phyloP scores from a whole-genome alignment of 371 early-diverging fungal genomes.

The Mucor plumbeus region DNA sequence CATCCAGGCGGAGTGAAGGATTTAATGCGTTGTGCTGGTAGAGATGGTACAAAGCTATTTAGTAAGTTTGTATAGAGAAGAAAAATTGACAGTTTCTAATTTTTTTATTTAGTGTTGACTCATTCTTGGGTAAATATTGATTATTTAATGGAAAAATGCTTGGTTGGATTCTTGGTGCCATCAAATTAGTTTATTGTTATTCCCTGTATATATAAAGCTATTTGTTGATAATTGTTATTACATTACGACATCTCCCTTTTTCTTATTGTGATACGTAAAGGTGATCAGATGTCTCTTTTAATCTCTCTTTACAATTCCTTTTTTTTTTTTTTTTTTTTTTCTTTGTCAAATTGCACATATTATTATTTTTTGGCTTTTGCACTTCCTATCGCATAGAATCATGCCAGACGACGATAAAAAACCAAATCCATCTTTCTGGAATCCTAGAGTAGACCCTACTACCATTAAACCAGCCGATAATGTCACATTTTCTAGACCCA shows the following conservation, averaged over 20 bases:
- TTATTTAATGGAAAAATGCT: slow-evolving; percentile 79
- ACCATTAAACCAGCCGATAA: slow-evolving; percentile 4
- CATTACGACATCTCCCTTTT: slow-evolving; percentile 8
- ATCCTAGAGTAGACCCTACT: slow-evolving; percentile 22
- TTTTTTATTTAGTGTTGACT: slow-evolving; percentile 61
- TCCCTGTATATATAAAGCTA: no score
- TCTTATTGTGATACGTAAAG: background rate
- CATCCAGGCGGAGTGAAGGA: slow-evolving; percentile 94
- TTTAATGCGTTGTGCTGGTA: slow-evolving; percentile 93
- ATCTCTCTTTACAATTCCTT: background rate
- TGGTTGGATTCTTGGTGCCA: slow-evolving; percentile 81
- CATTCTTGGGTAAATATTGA: slow-evolving; percentile 97
- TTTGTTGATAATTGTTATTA: background rate
- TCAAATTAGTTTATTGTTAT: slow-evolving; percentile 13
- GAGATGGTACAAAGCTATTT: slow-evolving; percentile 93
- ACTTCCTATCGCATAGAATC: background rate
- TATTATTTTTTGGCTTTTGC: background rate
- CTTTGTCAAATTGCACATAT: no score
- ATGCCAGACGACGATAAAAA: slow-evolving; percentile 22
- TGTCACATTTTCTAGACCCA: slow-evolving; percentile 24
- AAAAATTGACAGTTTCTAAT: background rate
- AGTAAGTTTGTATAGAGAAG: slow-evolving; percentile 51
- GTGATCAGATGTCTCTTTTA: background rate
- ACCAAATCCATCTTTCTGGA: slow-evolving; percentile 24
- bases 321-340: background rate